These are phyloP conservation scores for Irpex sp. DNA, from an alignment of 1,284 basidiomycete genomes.

Conservation along the genomic window DNA sequence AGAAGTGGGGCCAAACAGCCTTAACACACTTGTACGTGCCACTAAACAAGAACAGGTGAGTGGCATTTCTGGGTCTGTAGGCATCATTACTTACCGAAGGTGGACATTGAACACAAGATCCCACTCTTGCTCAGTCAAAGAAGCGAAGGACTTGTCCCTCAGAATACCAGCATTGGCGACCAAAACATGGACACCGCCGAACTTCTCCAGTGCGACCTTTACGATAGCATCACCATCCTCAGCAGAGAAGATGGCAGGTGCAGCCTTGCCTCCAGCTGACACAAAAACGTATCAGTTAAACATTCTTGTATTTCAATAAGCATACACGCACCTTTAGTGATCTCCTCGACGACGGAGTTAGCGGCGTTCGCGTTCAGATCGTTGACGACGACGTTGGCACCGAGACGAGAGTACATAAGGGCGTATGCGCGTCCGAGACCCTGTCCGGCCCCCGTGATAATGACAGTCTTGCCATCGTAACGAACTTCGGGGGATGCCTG, in stretches of 20 bases:
- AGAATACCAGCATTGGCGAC: conserved; percentile 96
- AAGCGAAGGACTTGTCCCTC: conserved; percentile 87
- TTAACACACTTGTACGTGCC: conserved; percentile 84
- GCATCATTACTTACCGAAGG: conserved; percentile 49
- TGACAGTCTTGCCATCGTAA: conserved; percentile 89
- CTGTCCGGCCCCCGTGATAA: conserved; percentile 92
- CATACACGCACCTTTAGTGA: conserved; percentile 60
- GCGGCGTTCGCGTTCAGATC: conserved; percentile 90
- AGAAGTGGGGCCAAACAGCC: conserved; percentile 96
- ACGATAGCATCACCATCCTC: conserved; percentile 92
- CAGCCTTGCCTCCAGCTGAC: conserved; percentile 85
- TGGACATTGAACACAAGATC: conserved; percentile 90
- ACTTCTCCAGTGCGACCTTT: conserved; percentile 83
- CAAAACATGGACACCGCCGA: conserved; percentile 86
- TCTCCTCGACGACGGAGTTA: conserved; percentile 82
- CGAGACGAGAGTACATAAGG: conserved; percentile 85
- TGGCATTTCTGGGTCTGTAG: background rate
- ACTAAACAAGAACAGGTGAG: conserved; percentile 25
- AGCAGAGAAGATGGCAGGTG: conserved; percentile 81
- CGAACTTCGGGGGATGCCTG: conserved; percentile 73
- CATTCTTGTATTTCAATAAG: background rate
- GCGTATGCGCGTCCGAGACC: conserved; percentile 94
- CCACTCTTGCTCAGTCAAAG: conserved; percentile 94
- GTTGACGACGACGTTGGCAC: conserved; percentile 96
- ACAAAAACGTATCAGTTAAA: conserved; percentile 1